Conservation (phyloP, 2,329 filamentous ascomycete genomes). For the Plenodomus tracheiphilus region DNA sequence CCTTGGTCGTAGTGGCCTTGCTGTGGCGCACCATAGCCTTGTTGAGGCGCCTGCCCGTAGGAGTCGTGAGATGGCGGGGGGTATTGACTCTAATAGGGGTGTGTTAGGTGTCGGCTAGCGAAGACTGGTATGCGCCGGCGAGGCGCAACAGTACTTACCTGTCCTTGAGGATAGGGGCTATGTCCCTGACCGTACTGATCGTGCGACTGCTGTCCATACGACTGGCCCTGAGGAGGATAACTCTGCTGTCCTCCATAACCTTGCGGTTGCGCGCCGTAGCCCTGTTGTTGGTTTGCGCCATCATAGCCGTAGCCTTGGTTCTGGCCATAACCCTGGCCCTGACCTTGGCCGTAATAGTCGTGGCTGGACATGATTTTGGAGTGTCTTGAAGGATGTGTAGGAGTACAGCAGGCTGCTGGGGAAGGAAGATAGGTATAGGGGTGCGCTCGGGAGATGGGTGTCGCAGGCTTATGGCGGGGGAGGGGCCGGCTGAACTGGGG, state of each 20-base stretch:
- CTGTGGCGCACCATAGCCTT: constrained; percentile 34
- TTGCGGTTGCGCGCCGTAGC: constrained; percentile 12
- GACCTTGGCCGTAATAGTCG: constrained; percentile 41
- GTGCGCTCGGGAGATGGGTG: constrained; percentile 7
- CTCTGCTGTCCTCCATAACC: constrained; percentile 21
- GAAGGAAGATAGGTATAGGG: constrained; percentile 2
- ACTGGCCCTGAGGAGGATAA: constrained; percentile 24
- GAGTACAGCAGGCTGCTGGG: neutral
- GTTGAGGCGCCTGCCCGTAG: constrained; percentile 28
- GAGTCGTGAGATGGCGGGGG: constrained; percentile 32
- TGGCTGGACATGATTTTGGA: constrained; percentile 25
- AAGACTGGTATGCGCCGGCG: constrained; percentile 11
- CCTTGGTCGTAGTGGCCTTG: constrained; percentile 36
- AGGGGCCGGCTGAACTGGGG: constrained; percentile 20
- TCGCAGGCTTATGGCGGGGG: constrained; percentile 23
- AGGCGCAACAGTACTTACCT: constrained; percentile 18
- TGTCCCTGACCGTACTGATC: constrained; percentile 25
- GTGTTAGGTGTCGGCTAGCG: constrained; percentile 13
- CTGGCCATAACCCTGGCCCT: constrained; percentile 18
- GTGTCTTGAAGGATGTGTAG: neutral
- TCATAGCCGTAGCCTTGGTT: constrained; percentile 30
- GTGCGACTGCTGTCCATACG: constrained; percentile 31
- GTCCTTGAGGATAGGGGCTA: constrained; percentile 22
- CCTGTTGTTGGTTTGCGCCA: constrained; percentile 29
- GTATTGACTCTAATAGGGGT: constrained; percentile 31